Evolutionary conservation across 257 asterid genomes (phyloP), one percentile per base, ranked within the genome.

Genomic region (Nicotiana attenuata): DNA sequence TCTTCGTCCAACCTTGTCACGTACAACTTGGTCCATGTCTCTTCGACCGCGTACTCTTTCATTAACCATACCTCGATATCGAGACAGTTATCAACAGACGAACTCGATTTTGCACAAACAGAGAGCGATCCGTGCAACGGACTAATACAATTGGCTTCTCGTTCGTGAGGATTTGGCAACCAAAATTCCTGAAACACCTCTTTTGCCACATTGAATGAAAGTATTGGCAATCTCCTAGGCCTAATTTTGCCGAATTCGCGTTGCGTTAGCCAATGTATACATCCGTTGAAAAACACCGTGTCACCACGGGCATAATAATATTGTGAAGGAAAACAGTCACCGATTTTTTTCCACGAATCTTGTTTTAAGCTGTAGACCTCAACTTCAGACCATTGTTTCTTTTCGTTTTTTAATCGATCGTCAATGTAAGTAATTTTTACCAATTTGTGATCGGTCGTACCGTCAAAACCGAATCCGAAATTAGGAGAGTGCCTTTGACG

Each of bases 381-480:
- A 4, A 69, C 78, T 20, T 69, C 78, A 0, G 78, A 69, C 78
- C 78, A 69, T 13, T 41, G 78, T 69, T 69, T 69, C 35, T 69
- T 69, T 22, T 69, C 78, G 6, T 73, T 73, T 47, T 47, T 73
- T 1, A 73, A 73, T 15, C 60, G 24, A 24, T 73, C 22, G 4
- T 73, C 61, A 5, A 73, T 47, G 16, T 73, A 73, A 45, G 79
- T 47, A 24, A 73, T 5, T 73, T 73, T 73, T 47, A 73, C 7
- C 41, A 73, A 22, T 47, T 7, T 73, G 16, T 73, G 79, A 47
- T 73, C 61, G 0, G 3, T 31, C 1, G 0, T 11, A 3, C 41
- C 61, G 3, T 73, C 61, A 6, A 7, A 73, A 24, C 79, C 63
- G 63, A 47, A 73, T 6, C 79, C 79, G 9, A 45, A 73, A 47